phyloP scores from a whole-genome alignment of 176 grass and related monocot species.

The Canna indica region DNA sequence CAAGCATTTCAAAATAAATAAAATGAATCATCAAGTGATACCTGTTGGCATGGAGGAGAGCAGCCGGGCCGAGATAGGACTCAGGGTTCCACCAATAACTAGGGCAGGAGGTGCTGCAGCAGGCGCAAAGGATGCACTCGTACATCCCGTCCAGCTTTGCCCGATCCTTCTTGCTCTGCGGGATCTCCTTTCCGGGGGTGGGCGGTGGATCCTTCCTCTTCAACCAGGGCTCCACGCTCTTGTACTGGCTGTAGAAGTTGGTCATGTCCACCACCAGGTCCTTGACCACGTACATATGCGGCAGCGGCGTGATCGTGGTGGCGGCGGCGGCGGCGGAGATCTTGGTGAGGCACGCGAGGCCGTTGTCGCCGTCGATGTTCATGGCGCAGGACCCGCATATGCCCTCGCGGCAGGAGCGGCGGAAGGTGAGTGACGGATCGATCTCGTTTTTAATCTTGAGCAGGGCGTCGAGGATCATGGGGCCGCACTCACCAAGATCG shows the following conservation, averaged over 20 bases:
- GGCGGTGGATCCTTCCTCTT: conserved; percentile 25
- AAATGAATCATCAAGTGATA: background rate
- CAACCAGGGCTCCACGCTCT: conserved; percentile 21
- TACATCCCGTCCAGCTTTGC: conserved; percentile 37
- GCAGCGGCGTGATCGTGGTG: conserved; percentile 66
- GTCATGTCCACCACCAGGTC: conserved; percentile 98
- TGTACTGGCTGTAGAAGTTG: conserved; percentile 26
- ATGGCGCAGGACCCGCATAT: conserved; percentile 98
- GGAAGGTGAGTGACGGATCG: conserved; percentile 90
- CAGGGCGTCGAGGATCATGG: conserved; percentile 22
- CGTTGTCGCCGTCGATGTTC: conserved; percentile 52
- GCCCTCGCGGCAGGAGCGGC: conserved; percentile 90
- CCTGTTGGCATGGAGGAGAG: conserved; percentile 79
- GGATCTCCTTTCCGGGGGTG: conserved; percentile 20
- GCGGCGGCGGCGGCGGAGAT: conserved; percentile 28
- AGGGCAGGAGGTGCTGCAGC: conserved; percentile 32
- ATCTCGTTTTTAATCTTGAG: conserved; percentile 23
- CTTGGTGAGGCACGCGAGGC: conserved; percentile 97
- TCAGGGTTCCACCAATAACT: conserved; percentile 75
- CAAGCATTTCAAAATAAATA: background rate
- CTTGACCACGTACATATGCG: conserved; percentile 97
- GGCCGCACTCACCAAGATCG: conserved; percentile 56
- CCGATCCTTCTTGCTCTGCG: conserved; percentile 30
- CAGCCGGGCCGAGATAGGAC: conserved; percentile 75
- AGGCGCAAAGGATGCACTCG: conserved; percentile 38